Conservation (phyloP, 2,329 filamentous ascomycete species). For the Gaeumannomyces sp. region DNA sequence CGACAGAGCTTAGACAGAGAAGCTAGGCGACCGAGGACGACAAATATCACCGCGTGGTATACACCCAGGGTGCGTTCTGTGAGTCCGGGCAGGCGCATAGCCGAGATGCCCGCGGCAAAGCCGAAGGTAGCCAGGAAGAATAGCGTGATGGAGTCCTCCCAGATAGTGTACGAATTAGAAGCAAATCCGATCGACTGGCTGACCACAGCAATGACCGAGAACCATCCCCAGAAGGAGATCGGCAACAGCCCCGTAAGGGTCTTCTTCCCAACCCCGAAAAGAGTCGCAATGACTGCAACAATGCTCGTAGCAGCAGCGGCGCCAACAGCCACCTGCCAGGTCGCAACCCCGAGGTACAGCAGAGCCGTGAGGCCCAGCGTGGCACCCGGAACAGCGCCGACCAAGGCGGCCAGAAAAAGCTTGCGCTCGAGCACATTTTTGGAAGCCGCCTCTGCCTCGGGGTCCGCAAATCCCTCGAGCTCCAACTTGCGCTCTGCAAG, state of each 20-base stretch:
- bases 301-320: constrained; percentile 40
- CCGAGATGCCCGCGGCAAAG: constrained; percentile 64
- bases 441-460: constrained; percentile 20
- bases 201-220: constrained; percentile 73
- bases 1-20: constrained; percentile 89
- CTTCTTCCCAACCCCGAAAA: constrained; percentile 35
- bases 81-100: constrained; percentile 62
- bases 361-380: constrained; percentile 25
- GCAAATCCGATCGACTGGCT: constrained; percentile 90
- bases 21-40: constrained; percentile 69
- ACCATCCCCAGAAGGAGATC: constrained; percentile 80
- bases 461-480: constrained; percentile 31
- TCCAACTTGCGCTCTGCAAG: constrained; percentile 53
- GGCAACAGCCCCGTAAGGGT: constrained; percentile 52
- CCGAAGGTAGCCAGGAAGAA: constrained; percentile 91
- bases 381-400: constrained; percentile 29
- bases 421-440: constrained; percentile 30
- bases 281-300: constrained; percentile 31
- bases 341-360: constrained; percentile 21
- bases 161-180: constrained; percentile 97
- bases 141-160: constrained; percentile 91
- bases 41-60: constrained; percentile 80
- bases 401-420: constrained; percentile 30
- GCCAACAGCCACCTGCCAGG: constrained; percentile 33
- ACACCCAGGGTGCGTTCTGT: constrained; percentile 68